Percentiles rank a stretch among this genome's conserved stretches.
These are phyloP conservation scores for Magnusiomyces tetraspermus DNA, from an alignment of 1,139 yeast genomes.

Conservation along the genomic window DNA sequence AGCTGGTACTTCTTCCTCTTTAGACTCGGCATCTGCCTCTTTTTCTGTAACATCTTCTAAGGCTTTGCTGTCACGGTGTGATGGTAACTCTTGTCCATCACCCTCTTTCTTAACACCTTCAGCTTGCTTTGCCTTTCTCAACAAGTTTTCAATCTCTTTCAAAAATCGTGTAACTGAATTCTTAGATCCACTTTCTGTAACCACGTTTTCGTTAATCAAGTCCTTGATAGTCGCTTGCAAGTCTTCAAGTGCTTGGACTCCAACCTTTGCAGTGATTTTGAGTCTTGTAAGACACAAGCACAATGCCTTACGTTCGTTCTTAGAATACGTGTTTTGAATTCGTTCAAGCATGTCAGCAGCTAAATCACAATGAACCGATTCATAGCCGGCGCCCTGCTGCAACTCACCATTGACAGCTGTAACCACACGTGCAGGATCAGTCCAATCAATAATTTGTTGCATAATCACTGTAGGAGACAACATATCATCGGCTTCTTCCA, in stretches of 20 bases:
- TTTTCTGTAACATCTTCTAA: slow-evolving; percentile 9
- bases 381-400: slow-evolving; percentile 41
- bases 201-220: slow-evolving; percentile 23
- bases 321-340: slow-evolving; percentile 24
- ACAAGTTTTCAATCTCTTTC: slow-evolving; percentile 5
- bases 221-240: slow-evolving; percentile 21
- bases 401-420: slow-evolving; percentile 6
- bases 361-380: slow-evolving; percentile 49
- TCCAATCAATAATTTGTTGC: slow-evolving; percentile 76
- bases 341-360: slow-evolving; percentile 47
- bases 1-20: slow-evolving; percentile 8
- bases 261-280: slow-evolving; percentile 27
- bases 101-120: not conserved
- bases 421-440: slow-evolving; percentile 60
- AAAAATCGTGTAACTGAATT: slow-evolving; percentile 43
- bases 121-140: not conserved
- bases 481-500: slow-evolving; percentile 32
- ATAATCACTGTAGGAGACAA: slow-evolving; percentile 51
- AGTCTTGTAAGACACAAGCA: slow-evolving; percentile 47
- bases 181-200: slow-evolving; percentile 37
- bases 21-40: slow-evolving; percentile 15
- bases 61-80: slow-evolving; percentile 15
- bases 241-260: slow-evolving; percentile 14
- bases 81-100: slow-evolving; percentile 3
- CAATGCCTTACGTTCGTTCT: slow-evolving; percentile 47